Evolutionary conservation across 805 yeast species (phyloP).

Genomic region (Peterozyma toletana): DNA sequence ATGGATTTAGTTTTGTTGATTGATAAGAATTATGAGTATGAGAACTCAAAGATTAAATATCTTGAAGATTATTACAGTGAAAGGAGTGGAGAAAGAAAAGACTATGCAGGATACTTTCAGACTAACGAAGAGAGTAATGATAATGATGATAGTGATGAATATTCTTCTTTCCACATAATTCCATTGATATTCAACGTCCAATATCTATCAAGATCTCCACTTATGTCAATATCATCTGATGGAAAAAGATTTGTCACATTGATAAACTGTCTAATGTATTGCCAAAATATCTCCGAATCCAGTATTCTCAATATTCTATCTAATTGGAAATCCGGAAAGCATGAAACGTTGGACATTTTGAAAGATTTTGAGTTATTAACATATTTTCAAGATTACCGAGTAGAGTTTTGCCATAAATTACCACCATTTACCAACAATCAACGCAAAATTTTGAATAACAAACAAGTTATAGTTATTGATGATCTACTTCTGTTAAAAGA

Average conservation of each 20-base stretch:
- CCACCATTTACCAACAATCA: too few relatives aligned
- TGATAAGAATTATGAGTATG: not conserved
- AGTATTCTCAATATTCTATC: constrained; percentile 1
- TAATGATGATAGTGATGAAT: constrained; percentile 1
- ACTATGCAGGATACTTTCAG: constrained; percentile 26
- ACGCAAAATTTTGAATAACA: too few relatives aligned
- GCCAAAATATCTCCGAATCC: constrained; percentile 2
- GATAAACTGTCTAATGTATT: constrained; percentile 3
- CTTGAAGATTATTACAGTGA: constrained; percentile 5
- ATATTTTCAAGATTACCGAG: too few relatives aligned
- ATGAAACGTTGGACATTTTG: constrained; percentile 4
- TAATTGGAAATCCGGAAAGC: not conserved
- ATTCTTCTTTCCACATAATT: not conserved
- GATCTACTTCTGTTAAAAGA: too few relatives aligned
- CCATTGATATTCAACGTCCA: constrained; percentile 8
- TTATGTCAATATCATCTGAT: constrained; percentile 4
- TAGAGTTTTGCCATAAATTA: too few relatives aligned
- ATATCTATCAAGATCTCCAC: constrained; percentile 2
- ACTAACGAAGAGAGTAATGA: constrained; percentile 8
- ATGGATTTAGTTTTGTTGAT: constrained; percentile 6
- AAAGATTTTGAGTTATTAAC: not conserved
- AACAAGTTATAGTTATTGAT: too few relatives aligned
- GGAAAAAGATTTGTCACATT: constrained; percentile 7
- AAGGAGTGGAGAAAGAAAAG: constrained; percentile 11
- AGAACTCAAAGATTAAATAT: constrained; percentile 1